Evolutionary conservation across 495 filamentous ascomycete species (phyloP), one percentile per base, ranked within the genome.

Genomic region (Trichoderma erinaceum): DNA sequence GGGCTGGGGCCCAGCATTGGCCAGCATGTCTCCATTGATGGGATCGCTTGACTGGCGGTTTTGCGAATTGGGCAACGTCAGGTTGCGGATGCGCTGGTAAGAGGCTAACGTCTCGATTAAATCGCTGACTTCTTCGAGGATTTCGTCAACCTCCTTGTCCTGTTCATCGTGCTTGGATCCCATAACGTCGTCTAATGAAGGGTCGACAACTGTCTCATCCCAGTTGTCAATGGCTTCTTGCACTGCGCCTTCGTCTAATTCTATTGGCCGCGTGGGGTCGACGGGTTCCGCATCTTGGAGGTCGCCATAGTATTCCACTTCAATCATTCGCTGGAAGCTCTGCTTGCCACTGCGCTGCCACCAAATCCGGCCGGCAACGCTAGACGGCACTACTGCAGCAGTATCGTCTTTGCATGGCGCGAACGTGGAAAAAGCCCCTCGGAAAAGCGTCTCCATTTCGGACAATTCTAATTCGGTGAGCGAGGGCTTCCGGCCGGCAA

Each of bases 361-460:
- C 93, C 93, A 97, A n/a, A 96, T 79, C 52, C 86, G 79, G 67
- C 89, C 86, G 67, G 92, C 88, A 32, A 85, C 79, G 69, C 90
- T 88, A 15, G 83, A 84, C 44, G 93, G 86, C 11, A 93, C 78
- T 67, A 96, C 82, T 3, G 93, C 87, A 5, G 82, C 85, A 4
- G 90, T 85, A 74, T 95, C 91, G 72, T 97, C 93, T 68, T 87
- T 87, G 65, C 84, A 87, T 6, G 93, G 93, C 13, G 92, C 92
- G 78, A 97, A 97, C 68, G 89, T 90, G 0, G 92, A 96, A 75
- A 93, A 97, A 7, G 89, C 91, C 64, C 91, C 88, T 52, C 91
- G 85, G 70, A 96, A 90, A 32, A 93, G 78, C 4, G 90, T 85
- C 38, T 92, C 89, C 73, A 90, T 82, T 75, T 89, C 88, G 25